Evolutionary conservation across 495 filamentous ascomycete genomes (phyloP).

Genomic region (Podospora australis): DNA sequence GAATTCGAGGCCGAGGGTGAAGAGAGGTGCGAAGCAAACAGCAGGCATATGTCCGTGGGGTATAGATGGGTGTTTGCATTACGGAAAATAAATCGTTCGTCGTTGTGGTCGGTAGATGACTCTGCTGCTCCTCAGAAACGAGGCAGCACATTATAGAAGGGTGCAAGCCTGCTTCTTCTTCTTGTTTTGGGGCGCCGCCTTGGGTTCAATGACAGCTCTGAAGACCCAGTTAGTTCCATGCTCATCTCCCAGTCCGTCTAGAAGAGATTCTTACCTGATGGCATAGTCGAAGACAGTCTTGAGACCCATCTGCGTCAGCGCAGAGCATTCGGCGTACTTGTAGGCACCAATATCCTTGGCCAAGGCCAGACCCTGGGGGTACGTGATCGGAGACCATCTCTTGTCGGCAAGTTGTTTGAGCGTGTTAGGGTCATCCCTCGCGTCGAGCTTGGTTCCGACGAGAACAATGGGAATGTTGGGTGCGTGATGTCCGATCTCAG

Average conservation of each 20-base stretch:
- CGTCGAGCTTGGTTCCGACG: conserved; percentile 94
- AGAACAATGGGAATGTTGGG: conserved; percentile 94
- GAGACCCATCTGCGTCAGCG: conserved; percentile 87
- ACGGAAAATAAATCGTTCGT: conserved; percentile 10
- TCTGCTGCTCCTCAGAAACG: background rate
- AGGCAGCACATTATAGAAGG: conserved; percentile 54
- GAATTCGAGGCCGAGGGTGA: background rate
- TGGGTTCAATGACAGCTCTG: conserved; percentile 80
- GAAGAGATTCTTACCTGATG: conserved; percentile 60
- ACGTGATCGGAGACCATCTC: conserved; percentile 86
- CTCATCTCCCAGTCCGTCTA: background rate
- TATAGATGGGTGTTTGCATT: conserved; percentile 22
- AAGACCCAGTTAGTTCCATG: conserved; percentile 11
- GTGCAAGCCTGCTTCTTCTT: conserved; percentile 59
- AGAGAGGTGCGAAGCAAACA: conserved; percentile 1
- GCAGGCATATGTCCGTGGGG: conserved; percentile 16
- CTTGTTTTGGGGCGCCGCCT: conserved; percentile 55
- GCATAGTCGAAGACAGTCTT: conserved; percentile 98
- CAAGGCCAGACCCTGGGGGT: conserved; percentile 75
- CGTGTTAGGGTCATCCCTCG: conserved; percentile 83
- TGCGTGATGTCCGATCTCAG: conserved; percentile 94
- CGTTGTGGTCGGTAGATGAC: conserved; percentile 4
- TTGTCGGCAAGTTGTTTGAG: conserved; percentile 69
- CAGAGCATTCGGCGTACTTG: conserved; percentile 98
- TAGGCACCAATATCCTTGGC: conserved; percentile 88